A percentile compares a stretch with the other conserved stretches of the same genome.
These are phyloP conservation scores for Tausonia pullulans DNA, from an alignment of 1,284 basidiomycete genomes.

Conservation along the genomic window DNA sequence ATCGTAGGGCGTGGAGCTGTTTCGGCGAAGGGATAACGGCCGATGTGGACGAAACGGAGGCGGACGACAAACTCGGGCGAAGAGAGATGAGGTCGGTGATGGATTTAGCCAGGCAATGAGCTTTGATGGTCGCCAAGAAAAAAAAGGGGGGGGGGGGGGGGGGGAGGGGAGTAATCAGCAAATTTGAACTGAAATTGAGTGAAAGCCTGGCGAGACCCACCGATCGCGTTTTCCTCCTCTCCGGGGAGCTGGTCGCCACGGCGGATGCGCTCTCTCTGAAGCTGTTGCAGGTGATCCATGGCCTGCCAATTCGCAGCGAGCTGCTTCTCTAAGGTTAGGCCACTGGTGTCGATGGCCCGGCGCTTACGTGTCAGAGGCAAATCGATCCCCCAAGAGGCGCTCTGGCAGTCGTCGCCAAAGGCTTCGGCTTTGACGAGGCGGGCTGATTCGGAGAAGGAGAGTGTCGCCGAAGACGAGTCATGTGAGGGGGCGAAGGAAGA, in stretches of 20 bases:
- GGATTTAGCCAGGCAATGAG: not conserved
- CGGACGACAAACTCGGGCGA: not conserved
- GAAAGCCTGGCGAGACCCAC: not conserved
- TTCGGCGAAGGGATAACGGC: no score
- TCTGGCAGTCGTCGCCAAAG: not conserved
- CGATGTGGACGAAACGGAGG: not conserved
- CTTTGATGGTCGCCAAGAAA: not conserved
- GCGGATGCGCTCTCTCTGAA: not conserved
- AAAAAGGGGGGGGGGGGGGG: not conserved
- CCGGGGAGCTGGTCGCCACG: not conserved
- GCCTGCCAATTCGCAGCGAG: not conserved
- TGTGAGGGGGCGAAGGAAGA: constrained; percentile 2
- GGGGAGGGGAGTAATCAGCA: not conserved
- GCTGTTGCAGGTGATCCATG: not conserved
- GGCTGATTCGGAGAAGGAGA: not conserved
- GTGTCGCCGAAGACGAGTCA: not conserved
- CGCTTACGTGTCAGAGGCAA: not conserved
- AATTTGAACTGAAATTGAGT: not conserved
- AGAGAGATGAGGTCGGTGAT: not conserved
- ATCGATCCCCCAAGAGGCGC: not conserved
- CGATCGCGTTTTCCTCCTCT: not conserved
- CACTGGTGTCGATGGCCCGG: not conserved
- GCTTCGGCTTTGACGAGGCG: not conserved
- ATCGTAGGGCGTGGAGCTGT: no score
- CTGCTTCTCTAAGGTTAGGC: not conserved